Evolutionary conservation across 768 basidiomycete species (phyloP), one percentile per base, ranked within the genome.

Genomic region (Lactarius hengduanensis): DNA sequence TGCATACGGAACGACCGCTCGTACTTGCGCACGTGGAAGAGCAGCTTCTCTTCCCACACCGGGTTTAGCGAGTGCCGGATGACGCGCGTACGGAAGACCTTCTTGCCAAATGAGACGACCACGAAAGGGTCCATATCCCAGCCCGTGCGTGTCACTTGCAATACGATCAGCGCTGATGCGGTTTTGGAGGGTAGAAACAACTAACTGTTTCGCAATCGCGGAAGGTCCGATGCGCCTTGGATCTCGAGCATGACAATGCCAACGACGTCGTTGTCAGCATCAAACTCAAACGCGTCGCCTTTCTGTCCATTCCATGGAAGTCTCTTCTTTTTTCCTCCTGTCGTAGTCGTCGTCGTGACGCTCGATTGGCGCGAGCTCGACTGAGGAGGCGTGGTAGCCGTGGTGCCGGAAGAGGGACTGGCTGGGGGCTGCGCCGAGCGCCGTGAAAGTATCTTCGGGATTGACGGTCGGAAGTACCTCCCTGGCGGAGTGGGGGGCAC

Each of bases 111-210:
- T 3, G 93, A 94, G 69, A 96, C 84, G 68, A 99, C 94, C 28
- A 93, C 91, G 73, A 98, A 98, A 0, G 96, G 95, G 72, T 98
- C 95, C 95, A 98, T 97, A 74, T 98, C 96, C 84, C 89, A 95
- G 0, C 91, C 92, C 0, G 86, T 91, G 0, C 90, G 86, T 1
- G 89, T 93, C 86, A 93, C 91, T 66, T 92, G 63, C 57, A 34
- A 15, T 22, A 30, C 16, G 38, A 34, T 60, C 50, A 63, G 62
- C 47, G 57, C 8, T 28, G 13, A 34, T 34, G 41, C 4, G 1
- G 22, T 20, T 9, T 16, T 15, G 8, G n/a, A 60, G 38, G 38
- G 30, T 4, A 16, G 7, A 11, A 59, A 20, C 28, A 15, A 84
- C 92, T 67, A 62, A 96, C 95, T 90, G 71, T 97, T 98, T 74